A percentile compares a stretch with the other conserved stretches of the same genome.
Evolutionary conservation across 2,329 filamentous ascomycete genomes (phyloP).

Genomic region (Cladosporium colombiae): DNA sequence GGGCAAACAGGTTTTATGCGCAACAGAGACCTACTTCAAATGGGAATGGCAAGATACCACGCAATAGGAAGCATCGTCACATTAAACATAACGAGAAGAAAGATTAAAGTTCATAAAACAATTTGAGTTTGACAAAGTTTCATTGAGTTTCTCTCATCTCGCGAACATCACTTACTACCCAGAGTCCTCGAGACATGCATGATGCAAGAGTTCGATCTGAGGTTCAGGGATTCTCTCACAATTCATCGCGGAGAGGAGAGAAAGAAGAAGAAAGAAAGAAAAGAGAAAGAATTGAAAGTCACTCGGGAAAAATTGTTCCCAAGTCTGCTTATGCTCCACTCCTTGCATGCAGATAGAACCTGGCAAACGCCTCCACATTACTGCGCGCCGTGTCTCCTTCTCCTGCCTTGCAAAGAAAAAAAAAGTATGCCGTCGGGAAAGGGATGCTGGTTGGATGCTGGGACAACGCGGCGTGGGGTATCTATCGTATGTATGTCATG

Average conservation of each 20-base stretch:
- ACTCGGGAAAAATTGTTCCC: neutral
- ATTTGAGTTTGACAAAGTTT: neutral
- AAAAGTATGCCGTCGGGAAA: neutral
- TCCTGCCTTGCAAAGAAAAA: neutral
- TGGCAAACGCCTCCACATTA: neutral
- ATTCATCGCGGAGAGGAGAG: neutral
- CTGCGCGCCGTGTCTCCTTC: neutral
- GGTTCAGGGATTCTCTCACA: neutral
- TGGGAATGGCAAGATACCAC: no score
- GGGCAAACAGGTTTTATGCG: no score
- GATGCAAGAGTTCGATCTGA: neutral
- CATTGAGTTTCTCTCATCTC: neutral
- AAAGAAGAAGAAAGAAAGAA: neutral
- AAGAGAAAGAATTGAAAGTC: neutral
- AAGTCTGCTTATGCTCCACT: neutral
- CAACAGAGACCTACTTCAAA: no score
- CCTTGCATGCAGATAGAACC: neutral
- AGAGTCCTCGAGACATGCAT: neutral
- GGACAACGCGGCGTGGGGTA: neutral
- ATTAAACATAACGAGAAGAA: neutral
- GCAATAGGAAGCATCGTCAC: neutral
- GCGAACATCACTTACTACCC: neutral
- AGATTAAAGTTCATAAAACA: neutral
- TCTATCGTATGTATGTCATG: constrained; percentile 3
- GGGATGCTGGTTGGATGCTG: neutral